phyloP scores from a whole-genome alignment of 768 basidiomycete genomes.

The Imleria badia region DNA sequence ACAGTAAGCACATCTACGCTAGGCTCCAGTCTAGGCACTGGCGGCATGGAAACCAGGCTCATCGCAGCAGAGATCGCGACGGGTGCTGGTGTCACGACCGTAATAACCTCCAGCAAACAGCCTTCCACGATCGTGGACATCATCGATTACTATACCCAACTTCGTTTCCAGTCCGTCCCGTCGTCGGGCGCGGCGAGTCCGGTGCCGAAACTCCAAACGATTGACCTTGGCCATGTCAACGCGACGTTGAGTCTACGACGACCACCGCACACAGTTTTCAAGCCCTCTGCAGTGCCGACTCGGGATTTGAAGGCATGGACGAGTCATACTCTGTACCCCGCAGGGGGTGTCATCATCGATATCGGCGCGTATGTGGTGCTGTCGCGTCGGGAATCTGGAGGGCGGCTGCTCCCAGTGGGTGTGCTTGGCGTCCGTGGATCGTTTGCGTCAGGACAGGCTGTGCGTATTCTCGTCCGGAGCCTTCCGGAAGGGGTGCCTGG shows the following conservation, averaged over 20 bases:
- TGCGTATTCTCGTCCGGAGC: conserved; percentile 68
- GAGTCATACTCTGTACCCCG: conserved; percentile 87
- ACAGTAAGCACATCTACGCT: conserved; percentile 90
- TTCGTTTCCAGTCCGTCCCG: conserved; percentile 38
- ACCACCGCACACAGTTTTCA: conserved; percentile 89
- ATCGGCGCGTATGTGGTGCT: conserved; percentile 86
- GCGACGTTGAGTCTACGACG: conserved; percentile 34
- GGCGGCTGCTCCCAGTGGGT: conserved; percentile 88
- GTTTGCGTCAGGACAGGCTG: conserved; percentile 95
- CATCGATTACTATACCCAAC: conserved; percentile 69
- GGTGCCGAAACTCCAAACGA: conserved; percentile 19
- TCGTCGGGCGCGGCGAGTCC: conserved; percentile 33
- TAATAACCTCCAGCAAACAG: conserved; percentile 82
- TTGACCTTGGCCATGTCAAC: conserved; percentile 27
- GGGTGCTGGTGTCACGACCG: conserved; percentile 89
- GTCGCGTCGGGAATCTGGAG: conserved; percentile 82
- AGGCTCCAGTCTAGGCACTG: conserved; percentile 92
- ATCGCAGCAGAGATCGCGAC: conserved; percentile 98
- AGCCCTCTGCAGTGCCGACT: conserved; percentile 66
- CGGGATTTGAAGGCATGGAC: conserved; percentile 95
- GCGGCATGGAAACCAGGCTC: conserved; percentile 99
- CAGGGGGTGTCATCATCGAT: conserved; percentile 88
- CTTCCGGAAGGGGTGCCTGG: conserved; percentile 22
- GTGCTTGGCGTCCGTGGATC: conserved; percentile 83
- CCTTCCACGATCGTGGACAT: conserved; percentile 76